A percentile compares a stretch with the other conserved stretches of the same genome.
These are phyloP conservation scores for Erigeron canadensis DNA, from an alignment of 129 eudicot species.

Conservation along the genomic window DNA sequence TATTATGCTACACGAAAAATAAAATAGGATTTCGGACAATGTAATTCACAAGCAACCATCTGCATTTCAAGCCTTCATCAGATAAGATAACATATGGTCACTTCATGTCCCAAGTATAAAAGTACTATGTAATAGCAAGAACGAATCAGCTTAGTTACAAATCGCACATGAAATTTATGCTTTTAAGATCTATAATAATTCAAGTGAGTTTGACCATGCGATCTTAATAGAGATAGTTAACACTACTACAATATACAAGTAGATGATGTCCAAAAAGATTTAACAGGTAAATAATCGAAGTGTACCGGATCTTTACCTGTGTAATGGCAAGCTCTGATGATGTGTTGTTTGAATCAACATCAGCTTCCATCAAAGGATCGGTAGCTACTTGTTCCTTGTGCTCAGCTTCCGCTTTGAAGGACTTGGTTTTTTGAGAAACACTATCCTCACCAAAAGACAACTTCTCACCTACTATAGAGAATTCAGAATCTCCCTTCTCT, in stretches of 20 bases:
- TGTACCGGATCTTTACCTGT: conserved; percentile 27
- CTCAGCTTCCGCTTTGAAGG: neutral
- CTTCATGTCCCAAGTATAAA: neutral
- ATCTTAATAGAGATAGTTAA: no score
- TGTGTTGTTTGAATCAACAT: conserved; percentile 17
- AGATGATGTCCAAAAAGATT: no score
- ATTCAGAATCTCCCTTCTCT: conserved; percentile 15
- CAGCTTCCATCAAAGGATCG: conserved; percentile 16
- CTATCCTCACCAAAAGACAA: neutral
- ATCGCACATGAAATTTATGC: neutral
- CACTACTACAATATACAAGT: no score
- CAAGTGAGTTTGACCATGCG: no score
- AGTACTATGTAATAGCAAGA: neutral
- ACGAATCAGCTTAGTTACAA: no score
- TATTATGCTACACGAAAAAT: no score
- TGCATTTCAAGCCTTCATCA: no score
- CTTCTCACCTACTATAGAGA: conserved; percentile 18
- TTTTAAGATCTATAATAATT: neutral
- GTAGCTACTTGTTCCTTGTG: conserved; percentile 19
- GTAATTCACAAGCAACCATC: no score
- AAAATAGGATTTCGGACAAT: no score
- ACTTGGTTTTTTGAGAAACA: conserved; percentile 13
- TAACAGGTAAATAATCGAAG: no score
- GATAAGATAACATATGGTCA: no score
- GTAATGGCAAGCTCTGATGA: conserved; percentile 28